Evolutionary conservation across 345 rosid genomes (phyloP), one percentile per base, ranked within the genome.

Genomic region (Eucalyptus sp.): DNA sequence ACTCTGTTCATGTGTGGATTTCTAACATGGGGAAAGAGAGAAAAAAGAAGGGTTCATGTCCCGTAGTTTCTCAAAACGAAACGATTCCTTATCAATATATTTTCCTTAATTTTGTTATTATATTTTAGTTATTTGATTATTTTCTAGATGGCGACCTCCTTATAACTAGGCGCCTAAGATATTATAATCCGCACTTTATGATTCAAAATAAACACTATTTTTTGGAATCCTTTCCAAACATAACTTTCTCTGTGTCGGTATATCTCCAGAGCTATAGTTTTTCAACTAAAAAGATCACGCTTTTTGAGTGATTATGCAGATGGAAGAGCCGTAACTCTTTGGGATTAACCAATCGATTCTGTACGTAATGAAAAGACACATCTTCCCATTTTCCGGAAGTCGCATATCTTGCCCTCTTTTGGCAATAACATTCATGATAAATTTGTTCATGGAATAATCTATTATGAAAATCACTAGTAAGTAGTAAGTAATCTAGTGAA

Each of bases 181-280:
- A 52, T 52, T 52, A 0, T 52, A 52, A 52, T 18, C 0, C 4
- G 2, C 1, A 52, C 10, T 7, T 52, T 4, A 1, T 52, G 2
- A 52, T 18, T 20, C 10, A 52, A 52, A 52, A 52, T 18, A 52
- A 52, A 52, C 10, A 52, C 5, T 52, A 20, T 52, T 0, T 52
- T 52, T 52, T 20, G 25, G 1, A 52, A 52, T 52, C 0, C 3
- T 52, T 52, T 52, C 10, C 10, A 52, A 52, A 5, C 58, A 52
- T 52, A 52, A 52, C 10, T 18, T 52, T 52, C 24, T 52, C 1
- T 3, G 1, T 9, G 1, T 52, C 0, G 7, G 3, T 37, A 22
- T 37, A 18, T 6, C 12, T 6, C 13, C 46, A 18, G 25, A 18
- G 46, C 8, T 5, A 20, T 37, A 41, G 15, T 20, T 76, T 20